Base-by-base conservation (phyloP, 2,329 filamentous ascomycete genomes). In the Graphium sp. region DNA sequence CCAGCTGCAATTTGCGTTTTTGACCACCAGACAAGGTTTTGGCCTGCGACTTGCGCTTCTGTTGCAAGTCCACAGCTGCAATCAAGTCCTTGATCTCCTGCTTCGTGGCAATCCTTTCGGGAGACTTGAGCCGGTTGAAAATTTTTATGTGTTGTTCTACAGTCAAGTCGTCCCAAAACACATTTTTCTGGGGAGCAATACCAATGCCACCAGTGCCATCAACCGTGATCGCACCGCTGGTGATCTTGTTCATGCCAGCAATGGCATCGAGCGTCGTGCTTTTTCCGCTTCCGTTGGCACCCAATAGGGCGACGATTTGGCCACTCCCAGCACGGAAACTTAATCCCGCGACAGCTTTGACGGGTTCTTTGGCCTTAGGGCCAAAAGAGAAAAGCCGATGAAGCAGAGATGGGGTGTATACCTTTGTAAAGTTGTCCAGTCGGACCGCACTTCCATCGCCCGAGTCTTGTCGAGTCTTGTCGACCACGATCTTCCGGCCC, bases 141-240 rank as follows among this genome's bases (percentile, higher is more conserved):
- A 92, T 80, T 7, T 56, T 54, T 11, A 93, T 71, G 42, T 93
- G 85, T 48, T 93, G 83, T 41, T 74, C 69, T 1, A 92, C 83
- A 0, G 80, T 91, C 31, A 94, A 55, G 33, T 84, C 75, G 39
- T 87, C 78, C 84, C 85, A 94, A 18, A 94, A 63, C 5, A 94
- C 85, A 41, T 94, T 94, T 58, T 87, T 85, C 47, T 94, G 85
- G 0, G 85, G 85, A 32, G 83, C 87, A 23, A 92, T 74, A 10
- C 85, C 85, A 13, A 94, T 63, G 0, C 81, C 82, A 7, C 80
- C 80, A 7, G 71, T 74, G 1, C 74, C 75, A 37, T 85, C 74
- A 25, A 93, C 74, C 15, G 67, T 69, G 38, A 94, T 89, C 4
- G 62, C 62, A 3, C 85, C 85, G 33, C 66, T 71, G 0, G 80